Base-by-base conservation (phyloP, 2,329 filamentous ascomycete species). In the Aspergillus pseudonomiae region DNA sequence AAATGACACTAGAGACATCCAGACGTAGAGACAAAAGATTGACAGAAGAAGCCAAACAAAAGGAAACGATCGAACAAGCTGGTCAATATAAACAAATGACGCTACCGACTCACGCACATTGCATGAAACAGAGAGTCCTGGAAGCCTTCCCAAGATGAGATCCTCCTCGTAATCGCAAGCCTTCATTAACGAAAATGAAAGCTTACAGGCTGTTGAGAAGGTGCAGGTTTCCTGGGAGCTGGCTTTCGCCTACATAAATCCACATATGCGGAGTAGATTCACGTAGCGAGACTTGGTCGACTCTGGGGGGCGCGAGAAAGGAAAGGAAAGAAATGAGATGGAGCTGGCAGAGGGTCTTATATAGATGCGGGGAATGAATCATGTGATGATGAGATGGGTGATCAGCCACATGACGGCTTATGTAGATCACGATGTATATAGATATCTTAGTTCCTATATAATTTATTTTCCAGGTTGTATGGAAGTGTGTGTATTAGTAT, bases 41-140 rank as follows among this genome's bases (percentile, higher is more conserved):
- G 74, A 71, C 67, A 67, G 72, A 75, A 75, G 69, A 76, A 77
- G 61, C 69, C 72, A 70, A 65, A 67, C 62, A 55, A 80, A 79
- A 79, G 71, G 66, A 67, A 78, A 78, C 68, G 77, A 82, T 70
- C 67, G 78, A 76, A 75, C 65, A 71, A 74, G 72, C 73, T 74
- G 72, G 72, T 74, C 70, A 61, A 71, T 70, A 68, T 65, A 72
- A 67, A 67, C 68, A 70, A 74, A 70, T 73, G 79, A 82, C 80
- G 79, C 79, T 80, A 77, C 73, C 70, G 70, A 73, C 78, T 84
- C 83, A 84, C 82, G 82, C 82, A 81, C 80, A 77, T 79, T 79
- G 80, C 79, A 84, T 82, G 78, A 74, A 75, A 67, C 65, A 68
- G 70, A 67, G 65, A 71, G 80, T 81, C 83, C 80, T 80, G 82